Evolutionary conservation across 2,329 filamentous ascomycete genomes (phyloP), one percentile per base, ranked within the genome.

Genomic region (Diaporthe ampelina): DNA sequence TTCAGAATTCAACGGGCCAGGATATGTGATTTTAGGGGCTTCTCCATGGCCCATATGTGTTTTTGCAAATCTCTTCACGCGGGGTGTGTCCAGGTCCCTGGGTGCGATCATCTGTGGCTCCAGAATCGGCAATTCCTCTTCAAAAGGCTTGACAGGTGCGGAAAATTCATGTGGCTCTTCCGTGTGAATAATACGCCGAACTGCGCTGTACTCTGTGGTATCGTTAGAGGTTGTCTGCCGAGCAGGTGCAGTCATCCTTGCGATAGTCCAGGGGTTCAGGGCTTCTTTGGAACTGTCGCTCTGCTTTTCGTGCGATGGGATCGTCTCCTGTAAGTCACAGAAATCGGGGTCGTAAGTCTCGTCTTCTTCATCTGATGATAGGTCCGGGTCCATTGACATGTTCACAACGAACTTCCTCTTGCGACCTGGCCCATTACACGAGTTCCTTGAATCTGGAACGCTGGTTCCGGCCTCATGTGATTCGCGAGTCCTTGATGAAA

Each of bases 251-350:
- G 77, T 82, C 78, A 83, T 79, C 74, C 83, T 85, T 37, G 84
- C 82, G 76, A 85, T 84, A 9, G 80, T 75, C 83, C 83, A 86
- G 29, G 84, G 84, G 72, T 85, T 85, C 8, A 84, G 75, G 13
- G 70, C 78, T 68, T 79, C 75, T 17, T 70, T 74, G 10, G 73
- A 72, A 35, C 57, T 24, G n/a, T 37, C 24, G 13, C 9, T 58
- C 17, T 21, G n/a, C 10, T 70, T 61, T 15, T 37, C 56, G 56
- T 26, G 35, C 19, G 40, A 59, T 7, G 7, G 9, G 26, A 35
- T 13, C 2, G 7, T 32, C 2, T 57, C 58, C 35, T 61, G 43
- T 24, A 52, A 45, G 29, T 70, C 37, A 58, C 48, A 52, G 50
- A 50, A 70, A 9, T 6, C 54, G 21, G 57, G 11, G 40, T 24